phyloP scores from a whole-genome alignment of 371 early-diverging fungal species.

The Syncephalastrum monosporum region DNA sequence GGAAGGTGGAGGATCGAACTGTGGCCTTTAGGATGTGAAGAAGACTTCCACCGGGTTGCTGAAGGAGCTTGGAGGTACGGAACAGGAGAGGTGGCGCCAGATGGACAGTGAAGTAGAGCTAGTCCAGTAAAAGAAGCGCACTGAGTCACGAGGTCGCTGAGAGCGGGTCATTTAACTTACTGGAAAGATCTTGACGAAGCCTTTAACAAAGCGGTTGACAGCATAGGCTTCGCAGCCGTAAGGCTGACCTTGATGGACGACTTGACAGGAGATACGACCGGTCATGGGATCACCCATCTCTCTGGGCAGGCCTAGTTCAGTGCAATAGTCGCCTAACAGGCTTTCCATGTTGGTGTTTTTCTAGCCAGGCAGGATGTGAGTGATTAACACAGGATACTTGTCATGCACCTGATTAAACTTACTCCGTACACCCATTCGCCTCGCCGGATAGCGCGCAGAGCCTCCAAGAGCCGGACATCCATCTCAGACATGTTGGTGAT shows the following conservation, averaged over 20 bases:
- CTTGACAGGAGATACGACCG: constrained; percentile 43
- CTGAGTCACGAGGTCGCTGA: neutral
- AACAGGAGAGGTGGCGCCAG: constrained; percentile 57
- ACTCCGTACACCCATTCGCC: constrained; percentile 52
- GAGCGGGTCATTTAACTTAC: constrained; percentile 19
- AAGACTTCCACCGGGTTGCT: constrained; percentile 30
- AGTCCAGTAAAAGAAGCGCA: neutral
- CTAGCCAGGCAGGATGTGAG: constrained; percentile 11
- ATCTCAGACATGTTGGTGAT: constrained; percentile 62
- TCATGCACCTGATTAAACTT: constrained; percentile 20
- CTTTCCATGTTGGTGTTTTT: constrained; percentile 35
- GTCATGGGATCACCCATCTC: constrained; percentile 36
- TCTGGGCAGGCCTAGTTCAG: constrained; percentile 35
- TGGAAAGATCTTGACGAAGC: constrained; percentile 44
- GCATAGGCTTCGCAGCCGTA: constrained; percentile 46
- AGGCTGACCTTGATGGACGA: constrained; percentile 44
- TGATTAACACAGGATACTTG: constrained; percentile 1
- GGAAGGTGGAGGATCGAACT: constrained; percentile 59
- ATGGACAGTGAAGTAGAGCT: constrained; percentile 65
- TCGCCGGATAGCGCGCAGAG: constrained; percentile 42
- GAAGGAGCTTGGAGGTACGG: constrained; percentile 36
- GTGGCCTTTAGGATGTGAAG: constrained; percentile 46
- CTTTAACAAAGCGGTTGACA: constrained; percentile 37
- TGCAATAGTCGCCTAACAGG: constrained; percentile 36
- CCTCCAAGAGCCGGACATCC: constrained; percentile 53